phyloP scores from a whole-genome alignment of 176 grass and related monocot genomes.

The barley (Hordeum vulgare) region DNA sequence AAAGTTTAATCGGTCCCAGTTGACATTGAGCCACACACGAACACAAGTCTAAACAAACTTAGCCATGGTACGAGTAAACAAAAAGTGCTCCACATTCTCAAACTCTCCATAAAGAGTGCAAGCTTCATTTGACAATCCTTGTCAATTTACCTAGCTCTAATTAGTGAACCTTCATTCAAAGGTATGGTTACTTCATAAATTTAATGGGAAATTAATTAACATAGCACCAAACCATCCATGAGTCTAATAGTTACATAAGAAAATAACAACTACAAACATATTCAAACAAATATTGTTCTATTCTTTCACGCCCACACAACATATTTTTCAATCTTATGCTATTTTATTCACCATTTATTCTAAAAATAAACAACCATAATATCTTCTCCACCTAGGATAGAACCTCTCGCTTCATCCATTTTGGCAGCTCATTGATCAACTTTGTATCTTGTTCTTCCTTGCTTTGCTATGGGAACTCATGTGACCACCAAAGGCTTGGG shows the following conservation, averaged over 20 bases:
- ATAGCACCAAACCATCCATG: too few relatives aligned
- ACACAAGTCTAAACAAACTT: too few relatives aligned
- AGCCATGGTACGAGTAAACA: too few relatives aligned
- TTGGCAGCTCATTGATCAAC: not conserved
- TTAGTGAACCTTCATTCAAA: too few relatives aligned
- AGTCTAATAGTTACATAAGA: not conserved
- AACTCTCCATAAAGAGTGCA: too few relatives aligned
- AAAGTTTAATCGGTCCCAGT: too few relatives aligned
- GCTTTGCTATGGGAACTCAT: slow-evolving; percentile 26
- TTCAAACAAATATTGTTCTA: not conserved
- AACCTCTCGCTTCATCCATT: not conserved
- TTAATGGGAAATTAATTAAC: too few relatives aligned
- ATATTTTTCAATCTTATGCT: not conserved
- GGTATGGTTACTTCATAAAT: too few relatives aligned
- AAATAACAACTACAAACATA: not conserved
- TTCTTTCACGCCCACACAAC: not conserved
- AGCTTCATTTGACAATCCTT: too few relatives aligned
- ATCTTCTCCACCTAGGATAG: not conserved
- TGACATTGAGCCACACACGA: too few relatives aligned
- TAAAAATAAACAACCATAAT: not conserved
- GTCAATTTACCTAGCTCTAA: too few relatives aligned
- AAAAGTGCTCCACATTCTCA: too few relatives aligned
- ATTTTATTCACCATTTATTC: not conserved
- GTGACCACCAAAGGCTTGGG: slow-evolving; percentile 27
- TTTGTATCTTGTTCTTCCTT: not conserved